These are phyloP conservation scores for Nicotiana attenuata DNA, from an alignment of 257 asterid genomes.

Conservation along the genomic window DNA sequence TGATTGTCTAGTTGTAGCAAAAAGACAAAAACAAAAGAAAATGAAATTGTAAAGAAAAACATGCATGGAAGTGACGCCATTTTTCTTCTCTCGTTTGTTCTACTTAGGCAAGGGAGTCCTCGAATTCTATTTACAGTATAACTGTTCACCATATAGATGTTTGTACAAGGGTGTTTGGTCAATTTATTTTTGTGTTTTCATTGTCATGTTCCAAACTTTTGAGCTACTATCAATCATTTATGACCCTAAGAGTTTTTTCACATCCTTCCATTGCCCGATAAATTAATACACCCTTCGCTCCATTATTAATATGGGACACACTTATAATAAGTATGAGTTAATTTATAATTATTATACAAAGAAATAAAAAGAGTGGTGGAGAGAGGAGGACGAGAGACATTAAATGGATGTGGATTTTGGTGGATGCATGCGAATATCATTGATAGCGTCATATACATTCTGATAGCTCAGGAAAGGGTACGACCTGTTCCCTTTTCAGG, in stretches of 20 bases:
- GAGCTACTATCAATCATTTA: neutral
- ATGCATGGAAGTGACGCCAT: neutral
- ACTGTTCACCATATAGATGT: neutral
- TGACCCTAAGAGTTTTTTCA: neutral
- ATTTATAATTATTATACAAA: no score
- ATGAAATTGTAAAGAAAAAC: neutral
- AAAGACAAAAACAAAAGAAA: neutral
- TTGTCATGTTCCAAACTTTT: neutral
- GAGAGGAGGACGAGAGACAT: neutral
- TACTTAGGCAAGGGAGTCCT: neutral
- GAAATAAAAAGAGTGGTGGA: neutral
- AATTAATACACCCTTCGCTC: no score
- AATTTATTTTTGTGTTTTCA: neutral
- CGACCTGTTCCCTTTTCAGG: constrained; percentile 5
- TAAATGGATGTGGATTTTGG: neutral
- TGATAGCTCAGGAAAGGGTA: neutral
- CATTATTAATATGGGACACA: no score
- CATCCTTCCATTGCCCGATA: no score
- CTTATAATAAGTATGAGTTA: no score
- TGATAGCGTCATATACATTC: constrained; percentile 7
- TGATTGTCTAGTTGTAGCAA: neutral
- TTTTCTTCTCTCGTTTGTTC: neutral
- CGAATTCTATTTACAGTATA: neutral
- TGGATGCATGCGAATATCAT: constrained; percentile 8
- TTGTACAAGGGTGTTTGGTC: neutral